Conservation (phyloP, 2,329 filamentous ascomycete species). For the Paramyrothecium sp. region DNA sequence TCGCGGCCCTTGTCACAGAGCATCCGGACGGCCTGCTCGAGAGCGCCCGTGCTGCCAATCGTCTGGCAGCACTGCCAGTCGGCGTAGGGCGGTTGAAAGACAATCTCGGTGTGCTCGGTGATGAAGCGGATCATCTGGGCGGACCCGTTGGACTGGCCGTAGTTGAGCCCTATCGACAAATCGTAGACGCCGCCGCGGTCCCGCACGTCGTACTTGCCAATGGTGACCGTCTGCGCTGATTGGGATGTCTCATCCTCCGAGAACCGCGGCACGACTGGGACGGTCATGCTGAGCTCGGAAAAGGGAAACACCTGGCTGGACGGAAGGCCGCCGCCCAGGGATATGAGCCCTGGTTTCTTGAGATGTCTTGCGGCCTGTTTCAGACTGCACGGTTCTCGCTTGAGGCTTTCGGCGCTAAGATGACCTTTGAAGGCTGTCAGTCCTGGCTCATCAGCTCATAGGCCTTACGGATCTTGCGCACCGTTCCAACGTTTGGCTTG, state of each 20-base stretch:
- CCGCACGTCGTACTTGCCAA: constrained; percentile 81
- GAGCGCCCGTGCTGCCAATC: constrained; percentile 79
- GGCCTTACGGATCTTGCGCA: constrained; percentile 41
- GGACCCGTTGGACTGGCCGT: constrained; percentile 82
- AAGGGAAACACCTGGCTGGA: constrained; percentile 93
- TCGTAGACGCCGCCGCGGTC: constrained; percentile 60
- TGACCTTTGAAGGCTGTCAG: constrained; percentile 38
- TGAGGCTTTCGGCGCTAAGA: constrained; percentile 60
- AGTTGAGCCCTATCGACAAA: constrained; percentile 87
- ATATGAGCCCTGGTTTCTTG: constrained; percentile 81
- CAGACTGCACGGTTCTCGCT: constrained; percentile 66
- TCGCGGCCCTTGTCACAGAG: constrained; percentile 67
- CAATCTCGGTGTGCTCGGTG: constrained; percentile 92
- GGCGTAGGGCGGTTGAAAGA: constrained; percentile 80
- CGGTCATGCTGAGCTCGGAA: constrained; percentile 70
- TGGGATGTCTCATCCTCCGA: constrained; percentile 64
- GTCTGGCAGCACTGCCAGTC: constrained; percentile 88
- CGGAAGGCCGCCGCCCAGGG: constrained; percentile 86
- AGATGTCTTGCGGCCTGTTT: constrained; percentile 81
- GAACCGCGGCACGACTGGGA: constrained; percentile 69
- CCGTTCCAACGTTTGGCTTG: constrained; percentile 82
- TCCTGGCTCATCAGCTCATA: not conserved
- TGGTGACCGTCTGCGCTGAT: constrained; percentile 58
- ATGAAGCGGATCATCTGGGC: constrained; percentile 87
- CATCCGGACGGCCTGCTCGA: constrained; percentile 83